phyloP scores from a whole-genome alignment of 768 basidiomycete genomes.

The Podaxis pistillaris region DNA sequence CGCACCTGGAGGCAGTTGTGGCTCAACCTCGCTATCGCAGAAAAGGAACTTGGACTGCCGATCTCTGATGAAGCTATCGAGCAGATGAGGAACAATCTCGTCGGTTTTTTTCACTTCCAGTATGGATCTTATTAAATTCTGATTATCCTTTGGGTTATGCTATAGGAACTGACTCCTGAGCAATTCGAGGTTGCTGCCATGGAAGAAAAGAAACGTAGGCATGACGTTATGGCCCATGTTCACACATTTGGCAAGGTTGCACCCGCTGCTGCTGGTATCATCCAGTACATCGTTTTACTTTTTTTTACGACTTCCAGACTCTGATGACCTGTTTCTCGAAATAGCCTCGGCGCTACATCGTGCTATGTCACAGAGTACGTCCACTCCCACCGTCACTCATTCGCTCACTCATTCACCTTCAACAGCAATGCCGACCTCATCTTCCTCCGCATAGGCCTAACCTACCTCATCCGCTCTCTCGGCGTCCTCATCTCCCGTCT shows the following conservation, averaged over 20 bases:
- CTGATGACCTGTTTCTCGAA: background rate
- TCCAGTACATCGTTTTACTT: conserved; percentile 61
- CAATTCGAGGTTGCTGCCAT: conserved; percentile 91
- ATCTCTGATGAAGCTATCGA: conserved; percentile 89
- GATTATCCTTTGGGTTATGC: background rate
- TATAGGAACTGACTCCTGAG: conserved; percentile 74
- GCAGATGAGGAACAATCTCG: conserved; percentile 94
- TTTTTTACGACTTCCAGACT: background rate
- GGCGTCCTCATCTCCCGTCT: conserved; percentile 88
- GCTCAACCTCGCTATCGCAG: conserved; percentile 94
- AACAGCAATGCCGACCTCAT: conserved; percentile 95
- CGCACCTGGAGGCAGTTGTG: conserved; percentile 94
- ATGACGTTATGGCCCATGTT: conserved; percentile 99
- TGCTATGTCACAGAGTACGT: conserved; percentile 98
- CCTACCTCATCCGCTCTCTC: conserved; percentile 84
- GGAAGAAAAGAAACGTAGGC: conserved; percentile 96
- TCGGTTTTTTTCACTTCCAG: conserved; percentile 31
- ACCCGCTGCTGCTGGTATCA: conserved; percentile 93
- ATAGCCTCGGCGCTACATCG: conserved; percentile 91
- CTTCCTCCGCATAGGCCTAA: conserved; percentile 87
- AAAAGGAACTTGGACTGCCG: conserved; percentile 91
- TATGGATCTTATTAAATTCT: background rate
- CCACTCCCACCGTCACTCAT: background rate
- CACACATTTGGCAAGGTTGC: conserved; percentile 95
- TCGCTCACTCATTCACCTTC: background rate